phyloP scores from a whole-genome alignment of 495 filamentous ascomycete species.

The Neurospora tetraspora region DNA sequence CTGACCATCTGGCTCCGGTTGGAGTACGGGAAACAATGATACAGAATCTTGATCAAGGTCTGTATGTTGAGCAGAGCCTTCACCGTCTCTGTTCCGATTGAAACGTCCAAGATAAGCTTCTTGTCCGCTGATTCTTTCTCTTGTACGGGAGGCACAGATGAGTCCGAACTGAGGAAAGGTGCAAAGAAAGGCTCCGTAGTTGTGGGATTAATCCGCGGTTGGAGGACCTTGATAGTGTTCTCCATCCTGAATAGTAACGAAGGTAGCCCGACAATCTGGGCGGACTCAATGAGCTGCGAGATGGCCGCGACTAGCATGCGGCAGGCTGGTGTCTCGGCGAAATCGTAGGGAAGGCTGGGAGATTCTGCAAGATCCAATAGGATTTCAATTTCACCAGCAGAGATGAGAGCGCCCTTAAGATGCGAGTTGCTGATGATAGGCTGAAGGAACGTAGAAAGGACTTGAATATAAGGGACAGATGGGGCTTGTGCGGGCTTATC shows the following conservation, averaged over 20 bases:
- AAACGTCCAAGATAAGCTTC: conserved; percentile 22
- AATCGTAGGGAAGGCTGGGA: conserved; percentile 66
- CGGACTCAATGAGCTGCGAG: conserved; percentile 70
- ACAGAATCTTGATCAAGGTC: conserved; percentile 59
- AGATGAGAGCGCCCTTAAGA: conserved; percentile 66
- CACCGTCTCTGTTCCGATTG: conserved; percentile 59
- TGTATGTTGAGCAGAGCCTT: conserved; percentile 71
- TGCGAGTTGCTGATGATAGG: conserved; percentile 68
- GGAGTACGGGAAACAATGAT: conserved; percentile 63
- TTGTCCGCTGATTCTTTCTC: background rate
- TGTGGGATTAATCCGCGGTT: conserved; percentile 47
- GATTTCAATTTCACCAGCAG: conserved; percentile 69
- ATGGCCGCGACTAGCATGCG: conserved; percentile 63
- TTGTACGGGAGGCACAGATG: conserved; percentile 8
- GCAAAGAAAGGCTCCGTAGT: conserved; percentile 46
- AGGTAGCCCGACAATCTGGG: conserved; percentile 71
- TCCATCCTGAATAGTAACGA: conserved; percentile 69
- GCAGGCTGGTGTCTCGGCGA: conserved; percentile 54
- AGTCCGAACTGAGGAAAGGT: conserved; percentile 36
- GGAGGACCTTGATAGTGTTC: conserved; percentile 52
- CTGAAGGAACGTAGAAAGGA: conserved; percentile 62
- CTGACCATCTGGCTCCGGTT: conserved; percentile 23
- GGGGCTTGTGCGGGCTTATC: background rate
- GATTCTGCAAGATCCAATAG: conserved; percentile 76
- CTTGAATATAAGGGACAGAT: conserved; percentile 54